Percentiles rank a stretch among this genome's conserved stretches.
phyloP scores from a whole-genome alignment of 2,329 filamentous ascomycete species.

The Talaromyces sp. region DNA sequence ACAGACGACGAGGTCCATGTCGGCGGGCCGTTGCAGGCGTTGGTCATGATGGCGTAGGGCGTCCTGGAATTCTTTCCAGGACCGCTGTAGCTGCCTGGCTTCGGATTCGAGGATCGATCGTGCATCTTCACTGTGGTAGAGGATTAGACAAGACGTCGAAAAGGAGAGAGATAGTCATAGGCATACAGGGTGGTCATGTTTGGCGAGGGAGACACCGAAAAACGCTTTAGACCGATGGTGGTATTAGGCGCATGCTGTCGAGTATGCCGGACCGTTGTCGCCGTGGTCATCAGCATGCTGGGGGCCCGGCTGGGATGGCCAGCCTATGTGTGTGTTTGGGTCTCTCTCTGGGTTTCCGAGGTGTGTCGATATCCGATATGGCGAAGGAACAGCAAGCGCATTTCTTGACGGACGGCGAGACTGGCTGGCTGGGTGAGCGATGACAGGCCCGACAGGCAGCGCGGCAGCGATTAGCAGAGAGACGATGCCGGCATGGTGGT shows the following conservation, averaged over 20 bases:
- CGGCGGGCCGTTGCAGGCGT: conserved; percentile 22
- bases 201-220: not conserved
- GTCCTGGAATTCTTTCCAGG: conserved; percentile 32
- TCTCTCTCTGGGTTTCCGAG: not conserved
- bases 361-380: not conserved
- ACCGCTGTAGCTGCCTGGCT: conserved; percentile 32
- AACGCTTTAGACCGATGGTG: not conserved
- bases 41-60: conserved; percentile 24
- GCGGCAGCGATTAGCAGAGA: not conserved
- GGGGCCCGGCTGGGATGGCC: not conserved
- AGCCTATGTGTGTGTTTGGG: not conserved
- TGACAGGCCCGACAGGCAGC: not conserved
- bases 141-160: not conserved
- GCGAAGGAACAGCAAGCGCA: not conserved
- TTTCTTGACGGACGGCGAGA: not conserved
- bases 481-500: not conserved
- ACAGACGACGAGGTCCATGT: conserved; percentile 23
- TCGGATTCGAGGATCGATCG: conserved; percentile 30
- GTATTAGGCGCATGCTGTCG: not conserved
- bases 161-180: not conserved
- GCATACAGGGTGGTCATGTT: not conserved
- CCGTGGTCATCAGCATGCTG: not conserved
- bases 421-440: too few relatives aligned
- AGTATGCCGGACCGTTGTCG: not conserved
- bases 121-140: not conserved